phyloP scores from a whole-genome alignment of 2,329 filamentous ascomycete species.

The Fusarium chuoi region DNA sequence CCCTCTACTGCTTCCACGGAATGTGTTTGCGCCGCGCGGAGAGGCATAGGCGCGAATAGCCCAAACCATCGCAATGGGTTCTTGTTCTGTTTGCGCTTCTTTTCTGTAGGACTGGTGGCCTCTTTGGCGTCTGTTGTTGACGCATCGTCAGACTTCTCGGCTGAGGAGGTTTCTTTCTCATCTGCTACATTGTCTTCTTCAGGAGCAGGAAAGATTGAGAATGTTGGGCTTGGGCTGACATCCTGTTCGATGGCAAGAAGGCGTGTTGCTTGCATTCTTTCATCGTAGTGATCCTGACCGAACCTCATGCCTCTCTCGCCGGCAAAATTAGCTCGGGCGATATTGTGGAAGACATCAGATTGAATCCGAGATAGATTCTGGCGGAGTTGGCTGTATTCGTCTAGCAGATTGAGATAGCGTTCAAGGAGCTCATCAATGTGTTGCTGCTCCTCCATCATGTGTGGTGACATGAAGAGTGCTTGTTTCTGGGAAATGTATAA shows the following conservation, averaged over 20 bases:
- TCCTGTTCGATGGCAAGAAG: constrained; percentile 48
- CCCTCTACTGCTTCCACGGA: constrained; percentile 67
- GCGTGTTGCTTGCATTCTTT: constrained; percentile 73
- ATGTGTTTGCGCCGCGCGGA: constrained; percentile 68
- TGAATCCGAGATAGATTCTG: constrained; percentile 64
- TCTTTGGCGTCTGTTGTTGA: constrained; percentile 11
- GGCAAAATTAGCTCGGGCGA: constrained; percentile 81
- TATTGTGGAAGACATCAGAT: constrained; percentile 64
- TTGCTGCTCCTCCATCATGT: constrained; percentile 45
- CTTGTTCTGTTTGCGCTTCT: constrained; percentile 33
- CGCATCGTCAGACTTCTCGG: not conserved
- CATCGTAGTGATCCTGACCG: constrained; percentile 77
- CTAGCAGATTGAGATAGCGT: constrained; percentile 72
- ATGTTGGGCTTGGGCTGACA: constrained; percentile 26
- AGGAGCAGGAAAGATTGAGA: constrained; percentile 21
- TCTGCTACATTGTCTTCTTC: constrained; percentile 16
- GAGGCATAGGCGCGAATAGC: constrained; percentile 61
- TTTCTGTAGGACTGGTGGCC: constrained; percentile 19
- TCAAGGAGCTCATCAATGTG: constrained; percentile 71
- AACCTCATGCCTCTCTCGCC: constrained; percentile 72
- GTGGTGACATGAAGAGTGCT: not conserved
- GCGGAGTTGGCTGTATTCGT: constrained; percentile 73
- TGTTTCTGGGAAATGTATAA: not conserved
- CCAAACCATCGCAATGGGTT: constrained; percentile 68
- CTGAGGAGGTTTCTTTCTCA: not conserved